These are phyloP conservation scores for Magnusiomyces fungicola DNA, from an alignment of 1,139 yeast species.

Conservation along the genomic window DNA sequence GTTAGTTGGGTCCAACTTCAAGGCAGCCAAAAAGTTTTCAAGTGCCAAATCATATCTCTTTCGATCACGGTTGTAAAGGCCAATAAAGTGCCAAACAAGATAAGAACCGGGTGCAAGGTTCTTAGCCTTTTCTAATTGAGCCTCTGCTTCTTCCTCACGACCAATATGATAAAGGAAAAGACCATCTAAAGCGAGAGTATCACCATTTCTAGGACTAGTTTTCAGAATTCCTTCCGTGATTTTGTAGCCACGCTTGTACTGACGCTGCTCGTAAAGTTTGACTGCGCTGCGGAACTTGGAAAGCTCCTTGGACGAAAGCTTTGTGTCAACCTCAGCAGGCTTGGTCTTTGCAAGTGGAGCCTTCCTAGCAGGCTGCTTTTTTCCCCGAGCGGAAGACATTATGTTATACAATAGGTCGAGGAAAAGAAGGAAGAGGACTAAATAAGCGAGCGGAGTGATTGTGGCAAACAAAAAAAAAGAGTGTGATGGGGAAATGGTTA, in stretches of 20 bases:
- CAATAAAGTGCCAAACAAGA: slow-evolving; percentile 78
- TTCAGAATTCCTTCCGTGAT: slow-evolving; percentile 68
- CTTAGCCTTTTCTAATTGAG: slow-evolving; percentile 54
- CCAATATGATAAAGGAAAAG: slow-evolving; percentile 50
- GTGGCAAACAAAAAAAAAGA: not conserved
- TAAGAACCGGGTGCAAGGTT: slow-evolving; percentile 50
- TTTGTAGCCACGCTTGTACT: slow-evolving; percentile 80
- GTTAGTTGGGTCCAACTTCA: slow-evolving; percentile 73
- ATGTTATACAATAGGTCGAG: not conserved
- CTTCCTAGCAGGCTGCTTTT: not conserved
- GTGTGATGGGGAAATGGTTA: not conserved
- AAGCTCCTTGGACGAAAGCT: slow-evolving; percentile 45
- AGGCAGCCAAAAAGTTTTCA: slow-evolving; percentile 70
- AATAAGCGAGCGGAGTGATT: too few species aligned
- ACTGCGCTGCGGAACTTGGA: slow-evolving; percentile 73
- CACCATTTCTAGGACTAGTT: slow-evolving; percentile 70
- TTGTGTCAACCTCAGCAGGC: not conserved
- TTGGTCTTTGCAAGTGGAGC: not conserved
- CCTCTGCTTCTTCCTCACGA: slow-evolving; percentile 54
- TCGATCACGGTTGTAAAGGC: slow-evolving; percentile 68
- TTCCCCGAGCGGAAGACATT: not conserved
- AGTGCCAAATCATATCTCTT: slow-evolving; percentile 72
- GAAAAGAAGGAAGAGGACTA: not conserved
- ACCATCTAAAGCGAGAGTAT: slow-evolving; percentile 80
- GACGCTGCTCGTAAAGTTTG: slow-evolving; percentile 73